A percentile compares a stretch with the other conserved stretches of the same genome.
Conservation (phyloP, 2,329 filamentous ascomycete genomes). For the Ceratocystis destructans region DNA sequence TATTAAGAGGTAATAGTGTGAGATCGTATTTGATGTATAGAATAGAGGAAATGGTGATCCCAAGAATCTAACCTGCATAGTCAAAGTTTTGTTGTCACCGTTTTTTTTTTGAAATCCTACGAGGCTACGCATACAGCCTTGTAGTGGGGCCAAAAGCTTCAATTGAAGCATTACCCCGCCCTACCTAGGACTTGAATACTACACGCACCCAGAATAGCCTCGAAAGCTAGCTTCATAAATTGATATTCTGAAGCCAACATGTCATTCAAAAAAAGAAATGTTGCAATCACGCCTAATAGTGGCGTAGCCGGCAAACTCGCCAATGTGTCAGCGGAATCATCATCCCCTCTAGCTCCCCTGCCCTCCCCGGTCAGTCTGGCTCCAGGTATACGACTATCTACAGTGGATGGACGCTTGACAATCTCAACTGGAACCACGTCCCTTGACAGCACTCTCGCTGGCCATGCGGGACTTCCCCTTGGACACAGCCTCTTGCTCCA, state of each 20-base stretch:
- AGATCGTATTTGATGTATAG: not conserved
- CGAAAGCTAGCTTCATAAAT: not conserved
- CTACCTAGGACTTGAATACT: not conserved
- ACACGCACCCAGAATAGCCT: not conserved
- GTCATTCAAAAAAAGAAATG: conserved; percentile 46
- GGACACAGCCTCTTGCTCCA: conserved; percentile 70
- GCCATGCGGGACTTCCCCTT: conserved; percentile 71
- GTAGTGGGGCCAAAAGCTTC: conserved; percentile 11
- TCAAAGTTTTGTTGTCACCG: not conserved
- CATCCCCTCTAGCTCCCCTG: conserved; percentile 28
- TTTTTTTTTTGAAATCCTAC: conserved; percentile 3
- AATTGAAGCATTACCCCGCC: conserved; percentile 11
- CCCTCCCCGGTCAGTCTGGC: not conserved
- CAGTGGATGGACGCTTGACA: conserved; percentile 71
- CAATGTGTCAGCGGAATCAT: conserved; percentile 18
- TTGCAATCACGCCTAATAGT: conserved; percentile 32
- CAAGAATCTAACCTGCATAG: not conserved
- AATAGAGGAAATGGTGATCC: not conserved
- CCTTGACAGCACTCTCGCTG: conserved; percentile 70
- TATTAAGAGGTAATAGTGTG: not conserved
- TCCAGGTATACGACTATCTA: conserved; percentile 61
- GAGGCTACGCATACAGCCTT: conserved; percentile 11
- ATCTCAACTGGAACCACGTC: conserved; percentile 85
- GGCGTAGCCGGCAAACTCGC: conserved; percentile 22
- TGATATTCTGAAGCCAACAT: conserved; percentile 27